Conservation (phyloP, 805 yeast species). For the Saturnispora halmiae region DNA sequence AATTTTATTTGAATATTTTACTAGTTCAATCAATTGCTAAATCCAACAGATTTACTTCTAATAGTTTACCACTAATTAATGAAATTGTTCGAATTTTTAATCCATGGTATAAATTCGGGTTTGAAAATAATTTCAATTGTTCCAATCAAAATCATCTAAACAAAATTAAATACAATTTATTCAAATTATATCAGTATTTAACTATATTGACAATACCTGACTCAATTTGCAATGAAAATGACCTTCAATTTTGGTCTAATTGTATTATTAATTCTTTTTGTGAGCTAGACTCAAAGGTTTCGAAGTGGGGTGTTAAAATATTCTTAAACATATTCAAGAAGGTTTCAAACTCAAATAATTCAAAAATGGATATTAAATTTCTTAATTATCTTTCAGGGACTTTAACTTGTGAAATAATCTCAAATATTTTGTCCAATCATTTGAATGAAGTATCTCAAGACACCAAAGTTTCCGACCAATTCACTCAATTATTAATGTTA, state of each 20-base stretch:
- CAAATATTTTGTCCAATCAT: not conserved
- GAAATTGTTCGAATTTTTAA: conserved; percentile 7
- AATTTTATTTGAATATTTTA: conserved; percentile 29
- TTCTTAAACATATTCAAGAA: conserved; percentile 7
- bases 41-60: conserved; percentile 56
- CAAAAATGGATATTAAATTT: not conserved
- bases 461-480: conserved; percentile 1
- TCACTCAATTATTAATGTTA: conserved; percentile 7
- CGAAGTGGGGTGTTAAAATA: conserved; percentile 8
- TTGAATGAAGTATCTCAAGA: not conserved
- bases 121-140: conserved; percentile 3
- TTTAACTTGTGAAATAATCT: not conserved
- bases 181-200: conserved; percentile 5
- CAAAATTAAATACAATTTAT: conserved; percentile 1
- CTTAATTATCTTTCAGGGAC: not conserved
- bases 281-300: not conserved
- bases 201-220: conserved; percentile 7
- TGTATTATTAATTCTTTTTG: not conserved
- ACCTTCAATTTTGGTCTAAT: not conserved
- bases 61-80: conserved; percentile 46
- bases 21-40: conserved; percentile 63
- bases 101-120: conserved; percentile 4
- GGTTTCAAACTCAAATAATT: conserved; percentile 2
- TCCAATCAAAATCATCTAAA: not conserved
- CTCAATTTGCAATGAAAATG: not conserved